These are phyloP conservation scores for Trichoderma breve DNA, from an alignment of 2,329 filamentous ascomycete species.

Conservation along the genomic window DNA sequence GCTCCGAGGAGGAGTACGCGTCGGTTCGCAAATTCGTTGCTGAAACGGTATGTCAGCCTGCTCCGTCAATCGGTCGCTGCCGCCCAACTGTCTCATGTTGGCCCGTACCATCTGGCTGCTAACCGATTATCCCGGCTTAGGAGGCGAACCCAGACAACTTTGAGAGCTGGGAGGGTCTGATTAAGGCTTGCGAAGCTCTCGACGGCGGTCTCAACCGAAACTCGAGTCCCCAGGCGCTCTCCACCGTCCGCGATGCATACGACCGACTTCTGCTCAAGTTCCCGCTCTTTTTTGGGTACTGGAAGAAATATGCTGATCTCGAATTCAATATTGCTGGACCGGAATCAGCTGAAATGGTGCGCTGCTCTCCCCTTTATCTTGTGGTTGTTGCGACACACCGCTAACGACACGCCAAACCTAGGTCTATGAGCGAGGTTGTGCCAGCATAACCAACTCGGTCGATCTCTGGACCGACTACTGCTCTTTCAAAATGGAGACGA, in stretches of 20 bases:
- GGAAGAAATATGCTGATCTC: constrained; percentile 98
- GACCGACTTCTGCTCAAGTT: constrained; percentile 94
- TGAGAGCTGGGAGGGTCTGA: constrained; percentile 90
- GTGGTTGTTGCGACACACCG: not conserved
- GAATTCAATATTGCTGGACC: constrained; percentile 97
- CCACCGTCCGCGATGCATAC: constrained; percentile 81
- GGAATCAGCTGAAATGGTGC: constrained; percentile 94
- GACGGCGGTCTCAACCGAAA: constrained; percentile 96
- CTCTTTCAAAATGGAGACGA: constrained; percentile 95
- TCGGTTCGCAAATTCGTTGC: constrained; percentile 76
- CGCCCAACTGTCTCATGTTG: not conserved
- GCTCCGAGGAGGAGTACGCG: constrained; percentile 75
- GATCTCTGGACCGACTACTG: constrained; percentile 98
- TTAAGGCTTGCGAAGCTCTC: constrained; percentile 76
- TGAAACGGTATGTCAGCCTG: constrained; percentile 62
- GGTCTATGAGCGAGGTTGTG: constrained; percentile 94
- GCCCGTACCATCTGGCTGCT: constrained; percentile 21
- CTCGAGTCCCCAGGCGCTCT: constrained; percentile 89
- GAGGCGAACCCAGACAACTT: constrained; percentile 81
- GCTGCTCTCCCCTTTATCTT: constrained; percentile 26
- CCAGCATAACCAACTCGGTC: constrained; percentile 88
- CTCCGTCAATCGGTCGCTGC: not conserved
- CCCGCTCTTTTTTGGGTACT: constrained; percentile 94
- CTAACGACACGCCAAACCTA: constrained; percentile 35
- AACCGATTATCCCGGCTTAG: constrained; percentile 35